A percentile compares a stretch with the other conserved stretches of the same genome.
These are phyloP conservation scores for Geosmithia putterillii DNA, from an alignment of 2,329 filamentous ascomycete genomes.

Conservation along the genomic window DNA sequence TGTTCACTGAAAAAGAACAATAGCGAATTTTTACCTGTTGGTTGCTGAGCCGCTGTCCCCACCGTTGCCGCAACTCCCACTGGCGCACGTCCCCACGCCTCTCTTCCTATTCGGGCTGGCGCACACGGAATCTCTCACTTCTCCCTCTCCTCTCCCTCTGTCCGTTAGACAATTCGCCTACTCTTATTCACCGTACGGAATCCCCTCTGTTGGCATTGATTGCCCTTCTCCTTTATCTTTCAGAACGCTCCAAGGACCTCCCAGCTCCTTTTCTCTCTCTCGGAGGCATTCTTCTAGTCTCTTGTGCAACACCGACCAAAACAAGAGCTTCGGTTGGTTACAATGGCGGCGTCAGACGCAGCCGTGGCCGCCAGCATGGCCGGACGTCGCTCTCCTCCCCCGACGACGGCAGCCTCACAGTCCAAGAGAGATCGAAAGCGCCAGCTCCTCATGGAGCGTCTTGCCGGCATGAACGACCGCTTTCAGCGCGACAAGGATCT, in stretches of 20 bases:
- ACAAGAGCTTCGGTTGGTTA: neutral
- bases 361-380: constrained; percentile 17
- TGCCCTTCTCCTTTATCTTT: neutral
- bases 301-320: too few species aligned
- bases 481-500: constrained; percentile 73
- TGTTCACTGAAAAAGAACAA: too few species aligned
- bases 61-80: neutral
- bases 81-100: neutral
- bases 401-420: constrained; percentile 18
- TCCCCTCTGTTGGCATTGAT: neutral
- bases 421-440: constrained; percentile 89
- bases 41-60: neutral
- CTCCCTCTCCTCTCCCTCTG: neutral
- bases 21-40: neutral
- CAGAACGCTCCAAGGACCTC: neutral
- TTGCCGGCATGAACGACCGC: constrained; percentile 61
- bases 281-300: too few species aligned
- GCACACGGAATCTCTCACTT: neutral
- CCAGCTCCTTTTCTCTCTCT: neutral
- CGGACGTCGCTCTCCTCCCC: constrained; percentile 21
- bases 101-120: neutral
- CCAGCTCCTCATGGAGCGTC: constrained; percentile 67
- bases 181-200: neutral
- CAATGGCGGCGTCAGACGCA: constrained; percentile 27
- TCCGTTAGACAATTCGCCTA: neutral